Conservation (phyloP, 495 filamentous ascomycete genomes). For the Tetracladium setigerum region DNA sequence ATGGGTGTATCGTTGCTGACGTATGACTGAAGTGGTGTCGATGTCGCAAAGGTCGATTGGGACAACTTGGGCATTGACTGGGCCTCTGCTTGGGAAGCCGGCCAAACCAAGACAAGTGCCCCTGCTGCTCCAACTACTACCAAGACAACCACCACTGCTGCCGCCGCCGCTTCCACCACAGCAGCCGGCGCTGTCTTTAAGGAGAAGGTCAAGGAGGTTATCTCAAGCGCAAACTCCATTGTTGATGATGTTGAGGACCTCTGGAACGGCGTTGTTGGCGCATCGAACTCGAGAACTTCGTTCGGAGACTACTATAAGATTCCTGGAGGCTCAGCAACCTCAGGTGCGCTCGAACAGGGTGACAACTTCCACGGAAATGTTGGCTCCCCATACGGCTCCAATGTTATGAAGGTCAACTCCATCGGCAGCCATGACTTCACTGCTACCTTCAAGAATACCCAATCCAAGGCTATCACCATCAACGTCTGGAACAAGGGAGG, state of each 20-base stretch:
- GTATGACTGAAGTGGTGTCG: neutral
- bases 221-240: neutral
- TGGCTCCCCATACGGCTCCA: conserved; percentile 45
- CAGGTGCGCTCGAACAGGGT: conserved; percentile 19
- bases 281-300: conserved; percentile 2
- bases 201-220: neutral
- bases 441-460: conserved; percentile 34
- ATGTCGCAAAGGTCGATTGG: conserved; percentile 19
- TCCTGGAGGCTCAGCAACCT: neutral
- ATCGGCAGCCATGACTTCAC: conserved; percentile 37
- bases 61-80: conserved; percentile 20
- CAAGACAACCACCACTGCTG: neutral
- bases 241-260: neutral
- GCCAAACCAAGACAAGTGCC: conserved; percentile 2
- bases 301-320: conserved; percentile 2
- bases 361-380: conserved; percentile 37
- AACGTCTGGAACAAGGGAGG: conserved; percentile 48
- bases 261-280: conserved; percentile 8
- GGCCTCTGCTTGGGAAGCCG: conserved; percentile 14
- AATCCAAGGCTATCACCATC: conserved; percentile 32
- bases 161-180: neutral
- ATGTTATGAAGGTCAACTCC: conserved; percentile 38
- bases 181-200: neutral
- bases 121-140: neutral
- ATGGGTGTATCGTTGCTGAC: too few relatives aligned